Conservation (phyloP, 1,284 basidiomycete species). For the Cryptococcus jaspeensis region DNA sequence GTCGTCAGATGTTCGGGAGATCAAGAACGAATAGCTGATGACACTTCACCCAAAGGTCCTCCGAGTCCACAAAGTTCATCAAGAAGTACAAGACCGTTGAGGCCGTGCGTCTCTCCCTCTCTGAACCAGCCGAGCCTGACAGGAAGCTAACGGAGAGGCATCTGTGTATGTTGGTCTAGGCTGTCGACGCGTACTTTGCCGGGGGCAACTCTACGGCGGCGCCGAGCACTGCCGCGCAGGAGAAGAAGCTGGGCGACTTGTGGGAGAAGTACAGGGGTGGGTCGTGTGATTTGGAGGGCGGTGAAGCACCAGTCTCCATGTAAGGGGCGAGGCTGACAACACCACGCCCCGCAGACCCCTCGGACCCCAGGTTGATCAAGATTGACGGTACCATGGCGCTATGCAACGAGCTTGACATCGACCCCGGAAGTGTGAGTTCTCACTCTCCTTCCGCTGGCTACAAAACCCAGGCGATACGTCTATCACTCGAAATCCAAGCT, state of each 20-base stretch:
- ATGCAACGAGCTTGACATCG: conserved; percentile 48
- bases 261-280: conserved; percentile 52
- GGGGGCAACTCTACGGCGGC: conserved; percentile 28
- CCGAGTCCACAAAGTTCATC: conserved; percentile 41
- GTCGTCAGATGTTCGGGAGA: not conserved
- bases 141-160: not conserved
- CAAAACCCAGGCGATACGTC: not conserved
- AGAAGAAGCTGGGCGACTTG: conserved; percentile 49
- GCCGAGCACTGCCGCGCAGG: conserved; percentile 27
- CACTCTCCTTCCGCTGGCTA: not conserved
- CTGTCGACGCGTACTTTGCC: conserved; percentile 45
- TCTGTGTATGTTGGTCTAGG: conserved; percentile 11
- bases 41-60: conserved; percentile 18
- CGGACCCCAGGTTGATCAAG: conserved; percentile 46
- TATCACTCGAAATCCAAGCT: not conserved
- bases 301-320: too few relatives aligned
- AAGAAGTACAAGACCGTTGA: conserved; percentile 49
- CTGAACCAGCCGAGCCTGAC: not conserved
- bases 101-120: conserved; percentile 22
- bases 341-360: conserved; percentile 32
- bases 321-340: too few relatives aligned
- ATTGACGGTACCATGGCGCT: conserved; percentile 51
- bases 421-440: conserved; percentile 42
- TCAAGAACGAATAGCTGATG: not conserved
- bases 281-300: conserved; percentile 5